Evolutionary conservation across 208 protist genomes (phyloP).

Genomic region (Leishmania guyanensis): DNA sequence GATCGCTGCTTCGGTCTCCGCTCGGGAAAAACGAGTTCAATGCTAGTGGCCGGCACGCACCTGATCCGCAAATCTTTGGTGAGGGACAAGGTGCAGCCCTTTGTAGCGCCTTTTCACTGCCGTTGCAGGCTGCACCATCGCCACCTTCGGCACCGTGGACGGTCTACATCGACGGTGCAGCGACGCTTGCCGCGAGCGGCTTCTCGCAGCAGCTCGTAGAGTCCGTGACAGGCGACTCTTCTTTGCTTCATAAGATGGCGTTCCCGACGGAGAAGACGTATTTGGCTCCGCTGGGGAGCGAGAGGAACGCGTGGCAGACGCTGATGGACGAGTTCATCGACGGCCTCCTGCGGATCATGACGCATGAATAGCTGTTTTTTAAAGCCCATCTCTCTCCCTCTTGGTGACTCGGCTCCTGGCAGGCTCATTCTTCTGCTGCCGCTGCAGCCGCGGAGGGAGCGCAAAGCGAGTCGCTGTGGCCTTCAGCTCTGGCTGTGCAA

Average conservation of each 20-base stretch:
- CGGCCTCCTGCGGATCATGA: constrained; percentile 22
- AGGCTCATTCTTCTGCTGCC: not conserved
- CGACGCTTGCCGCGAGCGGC: not conserved
- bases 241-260: not conserved
- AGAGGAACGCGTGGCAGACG: constrained; percentile 26
- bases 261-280: constrained; percentile 27
- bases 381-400: not conserved
- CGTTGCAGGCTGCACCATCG: not conserved
- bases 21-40: not conserved
- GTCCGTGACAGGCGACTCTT: not conserved
- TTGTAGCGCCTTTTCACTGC: not conserved
- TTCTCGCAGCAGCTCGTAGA: not conserved
- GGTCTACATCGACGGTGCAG: not conserved
- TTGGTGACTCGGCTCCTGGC: not conserved
- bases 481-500: not conserved
- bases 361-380: not conserved
- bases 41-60: constrained; percentile 23
- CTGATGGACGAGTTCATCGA: constrained; percentile 35
- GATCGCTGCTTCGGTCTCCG: not conserved
- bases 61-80: constrained; percentile 16
- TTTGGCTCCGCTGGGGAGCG: constrained; percentile 13
- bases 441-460: not conserved
- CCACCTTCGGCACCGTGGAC: not conserved
- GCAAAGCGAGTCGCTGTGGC: not conserved
- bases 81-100: not conserved